A percentile compares a stretch with the other conserved stretches of the same genome.
phyloP scores from a whole-genome alignment of 352 stramenopile genomes.

The Pythium biforme region DNA sequence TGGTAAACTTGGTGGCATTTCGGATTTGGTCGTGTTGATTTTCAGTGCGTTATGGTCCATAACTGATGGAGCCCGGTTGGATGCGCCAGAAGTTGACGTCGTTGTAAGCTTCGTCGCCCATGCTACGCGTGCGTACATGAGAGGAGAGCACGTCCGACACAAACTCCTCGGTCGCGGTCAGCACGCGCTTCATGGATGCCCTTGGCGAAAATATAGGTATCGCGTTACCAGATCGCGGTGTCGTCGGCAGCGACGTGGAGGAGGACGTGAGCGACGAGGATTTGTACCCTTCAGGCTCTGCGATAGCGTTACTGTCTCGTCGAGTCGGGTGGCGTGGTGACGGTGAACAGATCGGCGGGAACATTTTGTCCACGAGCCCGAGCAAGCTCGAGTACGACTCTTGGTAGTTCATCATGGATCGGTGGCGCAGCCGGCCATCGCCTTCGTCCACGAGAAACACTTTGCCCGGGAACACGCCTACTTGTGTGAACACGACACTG shows the following conservation, averaged over 20 bases:
- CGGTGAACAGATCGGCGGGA: constrained; percentile 62
- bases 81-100: constrained; percentile 87
- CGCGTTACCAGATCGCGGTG: constrained; percentile 20
- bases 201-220: constrained; percentile 4
- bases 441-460: constrained; percentile 66
- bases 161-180: constrained; percentile 35
- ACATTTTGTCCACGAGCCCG: constrained; percentile 68
- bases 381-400: constrained; percentile 69
- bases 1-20: too few species aligned
- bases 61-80: constrained; percentile 45
- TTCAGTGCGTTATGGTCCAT: constrained; percentile 3
- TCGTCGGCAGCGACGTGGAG: constrained; percentile 12
- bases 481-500: constrained; percentile 58
- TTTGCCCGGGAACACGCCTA: constrained; percentile 76
- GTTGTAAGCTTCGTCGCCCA: constrained; percentile 83
- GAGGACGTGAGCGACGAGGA: constrained; percentile 11
- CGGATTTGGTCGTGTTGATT: background rate
- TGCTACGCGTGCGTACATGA: constrained; percentile 45
- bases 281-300: background rate
- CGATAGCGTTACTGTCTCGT: background rate
- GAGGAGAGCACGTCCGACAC: constrained; percentile 54
- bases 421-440: constrained; percentile 56
- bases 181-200: constrained; percentile 16
- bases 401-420: constrained; percentile 57
- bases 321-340: constrained; percentile 17